These are phyloP conservation scores for Discostella stelligeroides DNA, from an alignment of 108 stramenopile genomes.

Conservation along the genomic window DNA sequence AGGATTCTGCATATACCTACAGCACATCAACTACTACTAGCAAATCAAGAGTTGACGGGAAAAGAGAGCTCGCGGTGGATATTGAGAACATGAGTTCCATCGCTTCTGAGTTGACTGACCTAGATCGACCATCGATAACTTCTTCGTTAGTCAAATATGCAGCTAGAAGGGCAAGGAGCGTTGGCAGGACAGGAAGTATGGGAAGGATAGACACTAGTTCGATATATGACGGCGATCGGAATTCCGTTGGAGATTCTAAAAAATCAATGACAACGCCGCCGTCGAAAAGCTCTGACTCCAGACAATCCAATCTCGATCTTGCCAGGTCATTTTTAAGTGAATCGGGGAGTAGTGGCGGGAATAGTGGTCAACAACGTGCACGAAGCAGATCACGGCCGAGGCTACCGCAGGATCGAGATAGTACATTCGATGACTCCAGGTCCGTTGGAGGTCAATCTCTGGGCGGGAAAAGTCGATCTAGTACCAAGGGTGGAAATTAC, in stretches of 20 bases:
- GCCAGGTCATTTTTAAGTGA: slow-evolving; percentile 38
- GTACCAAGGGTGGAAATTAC: slow-evolving; percentile 33
- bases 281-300: slow-evolving; percentile 16
- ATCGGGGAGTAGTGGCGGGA: background rate
- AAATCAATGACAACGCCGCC: slow-evolving; percentile 28
- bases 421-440: slow-evolving; percentile 32
- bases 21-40: slow-evolving; percentile 11
- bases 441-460: slow-evolving; percentile 35
- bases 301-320: slow-evolving; percentile 42
- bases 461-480: slow-evolving; percentile 25
- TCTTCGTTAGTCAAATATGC: slow-evolving; percentile 32
- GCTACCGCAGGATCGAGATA: slow-evolving; percentile 45
- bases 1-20: slow-evolving; percentile 11
- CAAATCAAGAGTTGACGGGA: slow-evolving; percentile 16
- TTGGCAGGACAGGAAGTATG: slow-evolving; percentile 23
- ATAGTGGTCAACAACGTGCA: slow-evolving; percentile 4
- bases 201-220: slow-evolving; percentile 27
- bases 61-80: slow-evolving; percentile 35
- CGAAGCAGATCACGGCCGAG: slow-evolving; percentile 27
- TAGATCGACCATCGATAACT: slow-evolving; percentile 31
- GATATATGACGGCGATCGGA: background rate
- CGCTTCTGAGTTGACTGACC: slow-evolving; percentile 43
- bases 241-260: slow-evolving; percentile 20
- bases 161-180: slow-evolving; percentile 34
- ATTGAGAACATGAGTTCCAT: slow-evolving; percentile 47